Evolutionary conservation across 2,329 filamentous ascomycete genomes (phyloP).

Genomic region (Nectriaceae sp.): DNA sequence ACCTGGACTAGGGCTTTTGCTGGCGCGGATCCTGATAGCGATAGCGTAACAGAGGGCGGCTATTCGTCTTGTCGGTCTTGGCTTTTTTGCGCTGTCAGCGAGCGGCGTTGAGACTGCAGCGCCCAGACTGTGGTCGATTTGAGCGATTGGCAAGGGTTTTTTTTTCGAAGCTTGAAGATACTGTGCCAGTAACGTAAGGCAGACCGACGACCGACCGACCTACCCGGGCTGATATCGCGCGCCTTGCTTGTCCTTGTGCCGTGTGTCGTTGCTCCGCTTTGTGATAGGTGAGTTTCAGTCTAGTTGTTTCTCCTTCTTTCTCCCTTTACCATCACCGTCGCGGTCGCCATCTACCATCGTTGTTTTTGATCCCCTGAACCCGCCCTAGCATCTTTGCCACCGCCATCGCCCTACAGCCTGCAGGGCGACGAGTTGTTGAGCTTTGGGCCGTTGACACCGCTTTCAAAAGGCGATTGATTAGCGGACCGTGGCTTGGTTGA

Average conservation of each 20-base stretch:
- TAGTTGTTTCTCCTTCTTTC: conserved; percentile 9
- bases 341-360: background rate
- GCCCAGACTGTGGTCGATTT: background rate
- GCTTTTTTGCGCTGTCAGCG: too few species aligned
- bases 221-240: background rate
- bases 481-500: conserved; percentile 5
- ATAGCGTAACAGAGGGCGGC: background rate
- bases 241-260: background rate
- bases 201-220: background rate
- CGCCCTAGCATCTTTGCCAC: background rate
- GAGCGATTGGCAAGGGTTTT: background rate
- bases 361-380: background rate
- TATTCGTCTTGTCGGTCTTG: background rate
- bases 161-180: background rate
- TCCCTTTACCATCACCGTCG: conserved; percentile 11
- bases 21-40: background rate
- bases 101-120: background rate
- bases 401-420: background rate
- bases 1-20: background rate
- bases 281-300: conserved; percentile 24
- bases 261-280: conserved; percentile 3
- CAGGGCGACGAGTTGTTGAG: background rate
- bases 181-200: background rate
- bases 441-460: background rate
- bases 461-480: background rate